Evolutionary conservation across 768 basidiomycete genomes (phyloP).

Genomic region (Xerocomellus amylosporus): DNA sequence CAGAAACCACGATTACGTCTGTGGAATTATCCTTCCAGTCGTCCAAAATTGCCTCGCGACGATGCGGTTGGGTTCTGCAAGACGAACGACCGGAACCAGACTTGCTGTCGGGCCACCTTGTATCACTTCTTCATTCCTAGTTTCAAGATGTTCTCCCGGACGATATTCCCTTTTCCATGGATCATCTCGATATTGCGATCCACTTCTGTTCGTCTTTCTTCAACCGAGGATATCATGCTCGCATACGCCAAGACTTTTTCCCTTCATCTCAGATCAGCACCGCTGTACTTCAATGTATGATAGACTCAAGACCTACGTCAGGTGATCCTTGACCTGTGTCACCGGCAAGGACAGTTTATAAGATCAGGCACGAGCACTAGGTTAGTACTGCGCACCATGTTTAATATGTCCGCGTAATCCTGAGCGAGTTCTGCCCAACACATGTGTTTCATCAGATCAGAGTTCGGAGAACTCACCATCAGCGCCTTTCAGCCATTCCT

Average conservation of each 20-base stretch:
- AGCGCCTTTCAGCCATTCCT: slow-evolving; percentile 31
- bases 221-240: slow-evolving; percentile 21
- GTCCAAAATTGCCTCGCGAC: neutral
- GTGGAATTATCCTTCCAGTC: neutral
- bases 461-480: slow-evolving; percentile 22
- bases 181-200: slow-evolving; percentile 18
- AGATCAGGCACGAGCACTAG: neutral
- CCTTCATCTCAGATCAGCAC: slow-evolving; percentile 15
- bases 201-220: slow-evolving; percentile 20
- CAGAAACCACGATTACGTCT: neutral
- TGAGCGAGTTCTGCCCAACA: slow-evolving; percentile 18
- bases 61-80: neutral
- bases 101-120: neutral
- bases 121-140: slow-evolving; percentile 16
- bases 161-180: slow-evolving; percentile 13
- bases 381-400: slow-evolving; percentile 18
- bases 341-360: neutral
- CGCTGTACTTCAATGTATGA: neutral
- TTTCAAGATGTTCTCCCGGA: slow-evolving; percentile 24
- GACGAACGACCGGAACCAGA: neutral
- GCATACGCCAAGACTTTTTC: slow-evolving; percentile 21
- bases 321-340: slow-evolving; percentile 28
- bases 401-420: slow-evolving; percentile 17
- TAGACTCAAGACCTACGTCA: slow-evolving; percentile 19
- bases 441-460: neutral